Evolutionary conservation across 2,329 filamentous ascomycete species (phyloP).

Genomic region (Orbilia blumenaviensis): DNA sequence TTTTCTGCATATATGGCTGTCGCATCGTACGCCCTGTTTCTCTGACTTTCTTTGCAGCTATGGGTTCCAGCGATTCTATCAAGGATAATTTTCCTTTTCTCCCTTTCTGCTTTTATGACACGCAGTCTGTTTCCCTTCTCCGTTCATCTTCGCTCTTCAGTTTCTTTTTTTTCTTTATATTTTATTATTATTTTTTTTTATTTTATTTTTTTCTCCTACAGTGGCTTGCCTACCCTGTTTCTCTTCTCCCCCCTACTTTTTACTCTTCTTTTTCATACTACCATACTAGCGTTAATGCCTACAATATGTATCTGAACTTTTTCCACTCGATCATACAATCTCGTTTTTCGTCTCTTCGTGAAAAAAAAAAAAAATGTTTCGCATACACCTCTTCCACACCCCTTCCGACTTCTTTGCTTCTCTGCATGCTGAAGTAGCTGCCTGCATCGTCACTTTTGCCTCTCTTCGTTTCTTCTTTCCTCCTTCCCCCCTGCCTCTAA

Average conservation of each 20-base stretch:
- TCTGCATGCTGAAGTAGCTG: too few species aligned
- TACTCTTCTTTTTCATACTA: too few species aligned
- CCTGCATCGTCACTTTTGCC: too few species aligned
- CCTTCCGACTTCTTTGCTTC: too few species aligned
- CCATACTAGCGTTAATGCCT: background rate
- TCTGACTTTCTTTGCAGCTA: background rate
- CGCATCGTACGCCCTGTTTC: background rate
- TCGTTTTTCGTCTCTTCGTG: background rate
- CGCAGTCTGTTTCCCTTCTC: background rate
- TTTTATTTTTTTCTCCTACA: background rate
- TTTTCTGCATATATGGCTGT: conserved; percentile 9
- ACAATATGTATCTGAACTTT: background rate
- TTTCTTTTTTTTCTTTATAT: background rate
- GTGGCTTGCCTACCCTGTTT: background rate
- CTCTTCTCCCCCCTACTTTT: too few species aligned
- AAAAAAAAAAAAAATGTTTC: too few species aligned
- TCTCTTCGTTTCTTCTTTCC: too few species aligned
- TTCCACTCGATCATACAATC: background rate
- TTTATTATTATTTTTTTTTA: background rate
- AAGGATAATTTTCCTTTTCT: background rate
- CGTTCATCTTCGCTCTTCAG: background rate
- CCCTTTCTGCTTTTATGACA: background rate
- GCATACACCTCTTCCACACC: too few species aligned
- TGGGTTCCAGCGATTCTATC: conserved; percentile 10
- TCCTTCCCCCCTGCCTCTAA: too few species aligned